Conservation (phyloP, 192 early-diverging fungal species). For the Coemansia sp. region DNA sequence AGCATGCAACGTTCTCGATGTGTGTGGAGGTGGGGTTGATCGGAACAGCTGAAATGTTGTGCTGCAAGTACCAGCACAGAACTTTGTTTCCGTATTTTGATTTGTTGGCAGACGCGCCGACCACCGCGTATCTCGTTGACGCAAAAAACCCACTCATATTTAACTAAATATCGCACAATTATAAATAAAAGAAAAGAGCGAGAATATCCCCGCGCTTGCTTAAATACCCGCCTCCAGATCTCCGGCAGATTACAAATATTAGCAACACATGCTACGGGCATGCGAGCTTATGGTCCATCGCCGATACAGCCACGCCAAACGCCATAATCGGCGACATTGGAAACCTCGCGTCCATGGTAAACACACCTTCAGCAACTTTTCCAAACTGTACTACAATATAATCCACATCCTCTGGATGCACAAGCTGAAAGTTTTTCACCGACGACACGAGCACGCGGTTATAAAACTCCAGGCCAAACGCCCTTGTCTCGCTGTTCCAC, state of each 20-base stretch:
- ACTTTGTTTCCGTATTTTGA: constrained; percentile 86
- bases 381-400: constrained; percentile 97
- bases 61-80: constrained; percentile 65
- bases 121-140: constrained; percentile 64
- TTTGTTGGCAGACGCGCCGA: constrained; percentile 71
- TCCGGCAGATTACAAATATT: too few relatives aligned
- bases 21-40: constrained; percentile 18
- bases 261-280: constrained; percentile 64
- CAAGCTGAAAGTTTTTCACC: constrained; percentile 97
- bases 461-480: constrained; percentile 93
- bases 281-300: constrained; percentile 87
- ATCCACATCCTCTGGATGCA: constrained; percentile 88
- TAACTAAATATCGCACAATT: neutral
- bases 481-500: constrained; percentile 86
- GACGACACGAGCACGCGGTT: constrained; percentile 84
- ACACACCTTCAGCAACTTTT: constrained; percentile 67
- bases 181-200: constrained; percentile 1
- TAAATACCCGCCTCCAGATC: too few relatives aligned
- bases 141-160: constrained; percentile 53
- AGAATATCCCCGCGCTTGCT: too few relatives aligned
- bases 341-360: constrained; percentile 90
- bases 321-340: constrained; percentile 87
- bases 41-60: constrained; percentile 16
- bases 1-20: constrained; percentile 23
- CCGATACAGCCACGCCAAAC: constrained; percentile 85